phyloP scores from a whole-genome alignment of 1,139 yeast genomes.

The Yamadazyma oceani region DNA sequence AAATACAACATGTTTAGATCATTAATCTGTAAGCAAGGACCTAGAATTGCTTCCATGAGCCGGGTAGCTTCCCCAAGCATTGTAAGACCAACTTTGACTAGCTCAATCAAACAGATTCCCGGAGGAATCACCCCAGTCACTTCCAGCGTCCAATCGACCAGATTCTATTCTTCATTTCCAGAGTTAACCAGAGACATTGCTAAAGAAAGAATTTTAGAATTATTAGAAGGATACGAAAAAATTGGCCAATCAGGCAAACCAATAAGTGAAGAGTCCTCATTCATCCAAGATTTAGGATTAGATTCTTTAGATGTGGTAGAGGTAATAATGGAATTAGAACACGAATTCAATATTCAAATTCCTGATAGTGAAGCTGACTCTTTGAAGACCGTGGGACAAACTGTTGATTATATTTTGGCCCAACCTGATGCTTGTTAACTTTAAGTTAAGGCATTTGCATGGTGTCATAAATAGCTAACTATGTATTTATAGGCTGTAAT shows the following conservation, averaged over 20 bases:
- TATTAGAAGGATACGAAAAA: conserved; percentile 80
- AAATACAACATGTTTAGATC: conserved; percentile 35
- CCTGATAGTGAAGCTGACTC: conserved; percentile 87
- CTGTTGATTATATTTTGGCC: conserved; percentile 69
- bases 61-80: conserved; percentile 2
- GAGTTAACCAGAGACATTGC: conserved; percentile 69
- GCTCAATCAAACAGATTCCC: not conserved
- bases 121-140: conserved; percentile 8
- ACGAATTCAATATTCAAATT: conserved; percentile 74
- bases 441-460: not conserved
- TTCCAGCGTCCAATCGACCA: conserved; percentile 4
- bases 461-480: no score
- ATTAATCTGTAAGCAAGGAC: conserved; percentile 23
- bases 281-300: conserved; percentile 74
- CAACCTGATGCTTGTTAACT: conserved; percentile 70
- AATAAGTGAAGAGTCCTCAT: conserved; percentile 60
- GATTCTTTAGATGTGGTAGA: conserved; percentile 90
- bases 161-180: conserved; percentile 60
- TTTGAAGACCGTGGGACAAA: conserved; percentile 80
- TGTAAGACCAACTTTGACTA: conserved; percentile 1
- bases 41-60: conserved; percentile 22
- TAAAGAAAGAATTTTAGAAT: conserved; percentile 71
- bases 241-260: conserved; percentile 44
- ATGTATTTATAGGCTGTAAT: not conserved
- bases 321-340: conserved; percentile 86